A percentile compares a stretch with the other conserved stretches of the same genome.
Evolutionary conservation across 305 asterid genomes (phyloP).

Genomic region (Withania somnifera): DNA sequence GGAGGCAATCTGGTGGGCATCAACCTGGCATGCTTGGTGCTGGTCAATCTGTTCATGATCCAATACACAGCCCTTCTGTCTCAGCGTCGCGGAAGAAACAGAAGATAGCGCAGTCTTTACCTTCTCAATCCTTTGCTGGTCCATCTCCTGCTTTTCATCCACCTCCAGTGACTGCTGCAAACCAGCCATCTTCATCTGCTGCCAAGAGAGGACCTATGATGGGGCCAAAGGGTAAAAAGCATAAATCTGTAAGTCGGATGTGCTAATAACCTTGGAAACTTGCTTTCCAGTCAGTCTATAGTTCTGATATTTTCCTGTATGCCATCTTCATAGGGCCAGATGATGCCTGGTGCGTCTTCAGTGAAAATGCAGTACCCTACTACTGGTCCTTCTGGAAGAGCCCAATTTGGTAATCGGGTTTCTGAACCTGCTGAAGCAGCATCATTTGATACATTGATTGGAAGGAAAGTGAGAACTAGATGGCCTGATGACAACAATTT

Average conservation of each 20-base stretch:
- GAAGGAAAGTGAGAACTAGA: conserved; percentile 72
- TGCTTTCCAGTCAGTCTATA: conserved; percentile 8
- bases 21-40: conserved; percentile 33
- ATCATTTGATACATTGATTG: conserved; percentile 47
- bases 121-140: conserved; percentile 63
- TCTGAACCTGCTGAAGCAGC: conserved; percentile 50
- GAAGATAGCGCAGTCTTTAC: conserved; percentile 47
- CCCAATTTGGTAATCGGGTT: conserved; percentile 49
- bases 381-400: conserved; percentile 66
- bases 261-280: conserved; percentile 16
- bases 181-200: conserved; percentile 65
- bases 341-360: conserved; percentile 42
- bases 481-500: conserved; percentile 93
- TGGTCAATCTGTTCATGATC: conserved; percentile 59
- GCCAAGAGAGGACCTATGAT: conserved; percentile 50
- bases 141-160: conserved; percentile 66
- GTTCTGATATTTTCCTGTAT: conserved; percentile 2
- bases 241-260: conserved; percentile 47
- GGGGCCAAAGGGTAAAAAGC: conserved; percentile 58
- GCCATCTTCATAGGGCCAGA: conserved; percentile 22
- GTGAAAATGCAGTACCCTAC: conserved; percentile 54
- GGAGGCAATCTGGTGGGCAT: conserved; percentile 51
- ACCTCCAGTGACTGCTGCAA: conserved; percentile 38
- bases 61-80: conserved; percentile 63
- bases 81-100: conserved; percentile 83